Conservation (phyloP, 768 basidiomycete genomes). For the Floccularia luteovirens region DNA sequence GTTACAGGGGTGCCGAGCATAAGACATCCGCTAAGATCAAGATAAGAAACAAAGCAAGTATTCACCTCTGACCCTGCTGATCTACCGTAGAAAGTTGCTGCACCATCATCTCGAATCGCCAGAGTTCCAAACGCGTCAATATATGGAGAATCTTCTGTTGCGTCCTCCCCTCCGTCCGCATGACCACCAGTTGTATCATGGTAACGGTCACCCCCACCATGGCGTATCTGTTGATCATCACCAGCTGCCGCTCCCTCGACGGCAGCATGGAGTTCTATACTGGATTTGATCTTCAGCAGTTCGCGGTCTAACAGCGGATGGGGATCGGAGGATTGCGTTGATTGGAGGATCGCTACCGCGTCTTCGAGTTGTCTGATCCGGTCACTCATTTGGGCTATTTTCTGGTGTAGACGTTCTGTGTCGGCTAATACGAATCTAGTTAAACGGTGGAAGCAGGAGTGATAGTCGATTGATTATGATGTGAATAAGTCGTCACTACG, state of each 20-base stretch:
- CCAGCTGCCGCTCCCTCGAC: slow-evolving; percentile 41
- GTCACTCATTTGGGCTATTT: slow-evolving; percentile 61
- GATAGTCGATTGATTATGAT: neutral
- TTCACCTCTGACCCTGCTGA: slow-evolving; percentile 67
- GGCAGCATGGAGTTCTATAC: slow-evolving; percentile 60
- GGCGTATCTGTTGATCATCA: slow-evolving; percentile 5
- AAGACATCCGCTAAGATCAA: slow-evolving; percentile 2
- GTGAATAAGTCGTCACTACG: slow-evolving; percentile 1
- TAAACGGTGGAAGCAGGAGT: neutral
- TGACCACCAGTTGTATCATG: too few species aligned
- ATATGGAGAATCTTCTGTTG: slow-evolving; percentile 37
- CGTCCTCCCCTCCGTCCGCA: slow-evolving; percentile 23
- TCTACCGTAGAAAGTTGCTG: slow-evolving; percentile 64
- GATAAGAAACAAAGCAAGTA: neutral
- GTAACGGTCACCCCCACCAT: too few species aligned
- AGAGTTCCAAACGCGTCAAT: slow-evolving; percentile 67
- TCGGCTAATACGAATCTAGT: slow-evolving; percentile 64
- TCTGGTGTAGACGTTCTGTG: slow-evolving; percentile 61
- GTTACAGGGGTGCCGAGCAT: too few species aligned
- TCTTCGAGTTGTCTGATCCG: slow-evolving; percentile 69
- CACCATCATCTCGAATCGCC: slow-evolving; percentile 63
- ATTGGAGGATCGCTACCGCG: slow-evolving; percentile 50
- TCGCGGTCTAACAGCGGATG: slow-evolving; percentile 59
- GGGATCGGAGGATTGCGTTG: slow-evolving; percentile 35
- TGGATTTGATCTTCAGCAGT: slow-evolving; percentile 57